Conservation (phyloP, 2,329 filamentous ascomycete species). For the Teratosphaeria destructans region DNA sequence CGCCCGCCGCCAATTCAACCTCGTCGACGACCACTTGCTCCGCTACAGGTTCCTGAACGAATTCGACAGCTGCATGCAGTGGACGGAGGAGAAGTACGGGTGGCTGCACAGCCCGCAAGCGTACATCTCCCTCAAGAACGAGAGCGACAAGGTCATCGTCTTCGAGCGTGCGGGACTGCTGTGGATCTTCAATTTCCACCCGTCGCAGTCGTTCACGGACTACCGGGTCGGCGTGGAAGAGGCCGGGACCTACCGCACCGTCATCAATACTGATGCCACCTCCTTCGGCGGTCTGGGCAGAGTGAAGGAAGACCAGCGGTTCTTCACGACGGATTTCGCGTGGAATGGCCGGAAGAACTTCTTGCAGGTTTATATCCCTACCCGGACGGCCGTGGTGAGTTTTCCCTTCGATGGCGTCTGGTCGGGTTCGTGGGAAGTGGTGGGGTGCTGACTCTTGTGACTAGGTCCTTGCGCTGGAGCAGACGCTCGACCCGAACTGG, state of each 20-base stretch:
- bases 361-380: constrained; percentile 82
- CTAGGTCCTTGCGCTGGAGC: constrained; percentile 20
- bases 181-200: constrained; percentile 95
- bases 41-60: constrained; percentile 88
- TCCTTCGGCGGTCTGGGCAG: constrained; percentile 71
- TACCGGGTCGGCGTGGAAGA: constrained; percentile 84
- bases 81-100: constrained; percentile 74
- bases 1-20: constrained; percentile 74
- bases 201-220: constrained; percentile 73
- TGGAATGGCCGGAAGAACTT: constrained; percentile 91
- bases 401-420: neutral
- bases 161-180: constrained; percentile 86
- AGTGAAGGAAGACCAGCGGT: constrained; percentile 68
- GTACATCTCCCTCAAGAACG: constrained; percentile 88
- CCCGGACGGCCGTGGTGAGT: constrained; percentile 68
- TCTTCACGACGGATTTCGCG: constrained; percentile 80
- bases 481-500: constrained; percentile 22
- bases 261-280: constrained; percentile 70
- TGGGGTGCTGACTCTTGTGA: constrained; percentile 6
- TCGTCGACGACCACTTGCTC: constrained; percentile 74
- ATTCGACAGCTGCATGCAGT: constrained; percentile 88
- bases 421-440: neutral
- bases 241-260: constrained; percentile 74
- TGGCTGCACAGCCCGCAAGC: constrained; percentile 83
- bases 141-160: constrained; percentile 85